Conservation (phyloP, 2,329 filamentous ascomycete genomes). For the Arthrobotrys sinensis region DNA sequence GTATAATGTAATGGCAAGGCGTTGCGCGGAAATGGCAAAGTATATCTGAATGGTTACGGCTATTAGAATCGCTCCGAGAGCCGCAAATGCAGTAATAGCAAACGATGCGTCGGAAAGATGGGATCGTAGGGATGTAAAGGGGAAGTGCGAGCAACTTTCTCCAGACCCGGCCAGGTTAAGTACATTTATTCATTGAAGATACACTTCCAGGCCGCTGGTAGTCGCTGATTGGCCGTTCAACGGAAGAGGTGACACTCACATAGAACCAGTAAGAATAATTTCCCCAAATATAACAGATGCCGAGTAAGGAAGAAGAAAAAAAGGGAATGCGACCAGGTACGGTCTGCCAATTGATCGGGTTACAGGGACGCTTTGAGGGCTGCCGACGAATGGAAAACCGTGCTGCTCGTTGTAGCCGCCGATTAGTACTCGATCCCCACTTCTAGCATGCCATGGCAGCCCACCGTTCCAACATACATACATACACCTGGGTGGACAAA, state of each 20-base stretch:
- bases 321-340: constrained; percentile 8
- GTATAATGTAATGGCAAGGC: background rate
- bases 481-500: background rate
- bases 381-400: constrained; percentile 42
- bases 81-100: background rate
- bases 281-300: constrained; percentile 31
- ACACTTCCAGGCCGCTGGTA: constrained; percentile 8
- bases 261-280: constrained; percentile 6
- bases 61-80: constrained; percentile 1
- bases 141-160: background rate
- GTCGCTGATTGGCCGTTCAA: constrained; percentile 26
- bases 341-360: constrained; percentile 46
- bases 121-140: constrained; percentile 2
- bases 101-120: background rate
- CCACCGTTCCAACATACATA: constrained; percentile 17
- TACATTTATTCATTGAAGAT: constrained; percentile 5
- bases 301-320: constrained; percentile 29
- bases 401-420: constrained; percentile 51
- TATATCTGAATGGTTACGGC: background rate
- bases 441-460: constrained; percentile 19
- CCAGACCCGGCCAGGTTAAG: constrained; percentile 13
- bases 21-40: background rate
- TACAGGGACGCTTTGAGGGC: background rate
- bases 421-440: constrained; percentile 53
- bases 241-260: constrained; percentile 13